phyloP scores from a whole-genome alignment of 805 yeast species.

The Sugiyamaella lignohabitans region DNA sequence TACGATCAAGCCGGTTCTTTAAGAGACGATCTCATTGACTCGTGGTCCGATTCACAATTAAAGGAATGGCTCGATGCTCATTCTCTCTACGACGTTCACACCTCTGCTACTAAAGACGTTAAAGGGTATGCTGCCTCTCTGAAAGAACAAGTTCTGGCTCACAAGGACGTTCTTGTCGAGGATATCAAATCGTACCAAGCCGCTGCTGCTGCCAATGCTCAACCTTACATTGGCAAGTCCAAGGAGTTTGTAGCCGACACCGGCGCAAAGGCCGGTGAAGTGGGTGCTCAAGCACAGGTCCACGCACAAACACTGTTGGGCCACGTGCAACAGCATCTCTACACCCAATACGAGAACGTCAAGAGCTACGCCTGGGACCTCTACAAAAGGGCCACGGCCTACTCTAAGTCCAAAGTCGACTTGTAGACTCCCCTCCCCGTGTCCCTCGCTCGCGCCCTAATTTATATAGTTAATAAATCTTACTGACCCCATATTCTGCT shows the following conservation, averaged over 20 bases:
- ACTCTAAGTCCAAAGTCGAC: background rate
- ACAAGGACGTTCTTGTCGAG: conserved; percentile 29
- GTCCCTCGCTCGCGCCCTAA: too few relatives aligned
- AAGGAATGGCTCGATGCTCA: conserved; percentile 39
- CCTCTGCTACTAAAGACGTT: conserved; percentile 12
- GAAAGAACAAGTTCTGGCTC: conserved; percentile 26
- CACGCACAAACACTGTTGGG: background rate
- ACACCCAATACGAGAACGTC: background rate
- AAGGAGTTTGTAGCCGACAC: conserved; percentile 10
- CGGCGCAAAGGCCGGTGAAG: too few relatives aligned
- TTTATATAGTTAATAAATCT: too few relatives aligned
- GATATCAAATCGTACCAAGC: conserved; percentile 16
- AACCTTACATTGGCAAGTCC: conserved; percentile 19
- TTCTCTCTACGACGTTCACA: conserved; percentile 21
- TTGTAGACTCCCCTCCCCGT: background rate
- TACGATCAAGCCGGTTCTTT: conserved; percentile 34
- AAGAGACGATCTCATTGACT: conserved; percentile 33
- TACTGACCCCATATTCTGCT: too few relatives aligned
- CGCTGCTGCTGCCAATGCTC: conserved; percentile 16
- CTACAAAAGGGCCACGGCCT: background rate
- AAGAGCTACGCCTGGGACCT: background rate
- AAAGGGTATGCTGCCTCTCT: conserved; percentile 17
- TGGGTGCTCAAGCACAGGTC: background rate
- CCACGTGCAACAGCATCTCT: background rate
- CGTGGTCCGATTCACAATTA: conserved; percentile 39